Conservation (phyloP, 2,329 filamentous ascomycete genomes). For the Fonsecaea pugnacius region DNA sequence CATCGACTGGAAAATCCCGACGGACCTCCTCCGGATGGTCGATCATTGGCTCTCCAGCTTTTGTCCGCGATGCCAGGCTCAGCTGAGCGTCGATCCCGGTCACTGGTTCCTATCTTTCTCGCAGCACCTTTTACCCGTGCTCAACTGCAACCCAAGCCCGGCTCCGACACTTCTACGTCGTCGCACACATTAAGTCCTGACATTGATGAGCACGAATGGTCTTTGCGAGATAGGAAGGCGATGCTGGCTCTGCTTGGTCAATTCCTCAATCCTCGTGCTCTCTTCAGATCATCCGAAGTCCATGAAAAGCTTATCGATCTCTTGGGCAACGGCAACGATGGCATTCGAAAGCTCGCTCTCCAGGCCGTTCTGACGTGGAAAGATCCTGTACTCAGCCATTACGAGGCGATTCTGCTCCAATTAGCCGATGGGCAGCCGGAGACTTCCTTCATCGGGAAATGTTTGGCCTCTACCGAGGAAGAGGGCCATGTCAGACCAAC, state of each 20-base stretch:
- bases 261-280: slow-evolving; percentile 82
- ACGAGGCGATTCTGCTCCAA: slow-evolving; percentile 83
- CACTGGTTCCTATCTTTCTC: slow-evolving; percentile 82
- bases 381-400: slow-evolving; percentile 71
- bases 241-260: slow-evolving; percentile 80
- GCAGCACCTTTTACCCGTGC: slow-evolving; percentile 60
- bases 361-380: slow-evolving; percentile 92
- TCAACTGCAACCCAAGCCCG: slow-evolving; percentile 21
- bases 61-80: slow-evolving; percentile 73
- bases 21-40: slow-evolving; percentile 53
- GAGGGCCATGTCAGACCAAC: slow-evolving; percentile 71
- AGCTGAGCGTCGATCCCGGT: slow-evolving; percentile 83
- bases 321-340: slow-evolving; percentile 83
- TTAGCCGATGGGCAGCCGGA: slow-evolving; percentile 89
- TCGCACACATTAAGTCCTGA: slow-evolving; percentile 36
- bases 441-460: slow-evolving; percentile 88
- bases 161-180: slow-evolving; percentile 32
- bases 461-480: slow-evolving; percentile 72
- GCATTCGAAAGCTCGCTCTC: slow-evolving; percentile 82
- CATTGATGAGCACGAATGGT: slow-evolving; percentile 44
- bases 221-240: slow-evolving; percentile 74
- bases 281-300: slow-evolving; percentile 78
- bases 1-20: slow-evolving; percentile 25
- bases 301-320: slow-evolving; percentile 74
- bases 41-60: slow-evolving; percentile 79